Evolutionary conservation across 768 basidiomycete genomes (phyloP), one percentile per base, ranked within the genome.

Genomic region (Russula olivacea): DNA sequence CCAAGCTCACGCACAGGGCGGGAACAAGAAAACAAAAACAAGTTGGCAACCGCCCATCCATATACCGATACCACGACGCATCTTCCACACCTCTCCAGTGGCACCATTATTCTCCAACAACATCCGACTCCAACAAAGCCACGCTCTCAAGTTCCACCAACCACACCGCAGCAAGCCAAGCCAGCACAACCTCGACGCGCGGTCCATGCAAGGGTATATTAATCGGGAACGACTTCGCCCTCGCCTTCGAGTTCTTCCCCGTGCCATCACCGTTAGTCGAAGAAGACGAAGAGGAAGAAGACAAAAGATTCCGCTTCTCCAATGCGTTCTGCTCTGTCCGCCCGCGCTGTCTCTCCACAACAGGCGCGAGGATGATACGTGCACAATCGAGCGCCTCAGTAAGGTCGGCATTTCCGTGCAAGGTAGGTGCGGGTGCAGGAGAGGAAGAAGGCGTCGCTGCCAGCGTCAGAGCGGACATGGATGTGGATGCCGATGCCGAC

Each of bases 131-230:
- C 17, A 23, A 49, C 47, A n/a, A 49, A 49, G 71, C 73, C 47
- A 70, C 72, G 9, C 59, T 34, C 52, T 91, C 90, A 68, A 93
- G 71, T 69, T 90, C 89, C 4, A 83, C 84, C 40, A 93, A 73
- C 76, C 89, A 86, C 60, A 91, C 87, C 19, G 89, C 90, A 28
- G 80, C 91, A 59, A 93, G 76, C 90, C 90, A 93, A 48, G 91
- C 91, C 60, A 93, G 79, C 59, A 92, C 79, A 60, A 93, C 79
- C 74, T 93, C 91, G 51, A 93, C 91, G 7, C 90, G 81, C 40
- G 92, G 91, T 0, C 91, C 91, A 73, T 92, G 89, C 66, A 93
- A 75, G 11, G 90, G 89, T 61, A 93, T 90, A 70, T 85, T 89
- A 72, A 92, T 88, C 55, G 84, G 80, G 65, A 83, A 68, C 41